Percentiles rank a stretch among this genome's conserved stretches.
phyloP scores from a whole-genome alignment of 75 land plant genomes.

The Cryptomeria japonica region DNA sequence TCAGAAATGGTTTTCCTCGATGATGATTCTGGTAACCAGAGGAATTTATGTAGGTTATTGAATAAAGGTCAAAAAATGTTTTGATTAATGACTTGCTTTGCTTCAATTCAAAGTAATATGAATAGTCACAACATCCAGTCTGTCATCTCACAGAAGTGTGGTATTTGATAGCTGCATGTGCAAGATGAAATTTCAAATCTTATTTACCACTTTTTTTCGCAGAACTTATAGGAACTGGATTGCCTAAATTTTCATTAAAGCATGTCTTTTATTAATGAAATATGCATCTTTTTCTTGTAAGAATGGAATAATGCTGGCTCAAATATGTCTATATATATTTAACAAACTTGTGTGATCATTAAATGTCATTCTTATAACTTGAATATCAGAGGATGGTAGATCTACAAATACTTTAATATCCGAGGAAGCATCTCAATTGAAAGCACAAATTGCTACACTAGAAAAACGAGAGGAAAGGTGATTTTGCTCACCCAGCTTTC shows the following conservation, averaged over 20 bases:
- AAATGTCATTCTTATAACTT: neutral
- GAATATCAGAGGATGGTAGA: slow-evolving; percentile 38
- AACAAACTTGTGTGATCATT: neutral
- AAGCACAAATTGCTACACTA: slow-evolving; percentile 78
- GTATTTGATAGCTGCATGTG: neutral
- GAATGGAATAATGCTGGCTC: neutral
- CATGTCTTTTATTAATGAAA: neutral
- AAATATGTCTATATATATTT: neutral
- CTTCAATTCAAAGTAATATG: neutral
- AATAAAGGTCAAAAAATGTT: neutral
- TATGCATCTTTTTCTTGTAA: neutral
- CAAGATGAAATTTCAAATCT: neutral
- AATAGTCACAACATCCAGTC: neutral
- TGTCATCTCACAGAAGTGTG: neutral
- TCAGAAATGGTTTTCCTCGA: neutral
- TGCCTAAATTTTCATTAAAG: neutral
- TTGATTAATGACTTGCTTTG: neutral
- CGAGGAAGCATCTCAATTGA: slow-evolving; percentile 63
- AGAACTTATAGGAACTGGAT: neutral
- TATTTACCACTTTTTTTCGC: neutral
- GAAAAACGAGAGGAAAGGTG: slow-evolving; percentile 90
- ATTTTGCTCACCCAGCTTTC: neutral
- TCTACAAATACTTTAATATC: slow-evolving; percentile 41
- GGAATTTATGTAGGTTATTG: neutral
- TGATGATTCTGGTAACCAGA: neutral